Base-by-base conservation (phyloP, 192 early-diverging fungal species). In the Rhizophagus clarus region DNA sequence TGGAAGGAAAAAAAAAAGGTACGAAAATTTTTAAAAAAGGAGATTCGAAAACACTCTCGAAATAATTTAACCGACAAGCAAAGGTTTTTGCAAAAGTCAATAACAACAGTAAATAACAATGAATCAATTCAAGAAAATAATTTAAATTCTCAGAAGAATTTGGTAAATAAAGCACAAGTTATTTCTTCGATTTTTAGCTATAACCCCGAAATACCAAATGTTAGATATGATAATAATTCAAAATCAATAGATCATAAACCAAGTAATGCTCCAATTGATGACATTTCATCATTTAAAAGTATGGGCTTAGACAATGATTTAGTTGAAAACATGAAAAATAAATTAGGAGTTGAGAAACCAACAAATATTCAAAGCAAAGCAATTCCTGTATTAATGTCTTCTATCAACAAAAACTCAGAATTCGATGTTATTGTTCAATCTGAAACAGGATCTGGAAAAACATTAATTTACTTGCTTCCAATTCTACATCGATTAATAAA, bases 401-500 rank as follows among this genome's bases (percentile, higher is more conserved):
- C 88, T 24, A 83, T 82, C 10, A 61, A 84, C 31, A 77, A 86
- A n/a, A 71, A 74, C 17, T 67, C 75, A 9, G 89, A 90, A 81
- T 91, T 85, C 37, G 97, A 99, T 84, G 90, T 94, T 20, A 90
- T 99, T 74, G 90, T 99, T 61, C 96, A 98, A 82, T 95, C 97
- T 20, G 94, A 96, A 77, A 99, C 97, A 4, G 98, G 98, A 70
- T 97, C 96, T 7, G 98, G 98, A 76, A 99, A 99, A 83, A 99
- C 98, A 0, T 86, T 99, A 61, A 89, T 97, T 3, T 99, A 96
- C 81, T 87, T 99, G 31, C 85, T 98, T 51, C 98, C 98, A 20
- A 96, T 99, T 73, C 77, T 99, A 37, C 92, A 99, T 81, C 88
- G 93, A 24, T 77, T 99, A n/a, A 85, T 99, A 42, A 82, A 84